Conservation (phyloP, 169 alveolate species). For the Plasmodium cynomolgi region DNA sequence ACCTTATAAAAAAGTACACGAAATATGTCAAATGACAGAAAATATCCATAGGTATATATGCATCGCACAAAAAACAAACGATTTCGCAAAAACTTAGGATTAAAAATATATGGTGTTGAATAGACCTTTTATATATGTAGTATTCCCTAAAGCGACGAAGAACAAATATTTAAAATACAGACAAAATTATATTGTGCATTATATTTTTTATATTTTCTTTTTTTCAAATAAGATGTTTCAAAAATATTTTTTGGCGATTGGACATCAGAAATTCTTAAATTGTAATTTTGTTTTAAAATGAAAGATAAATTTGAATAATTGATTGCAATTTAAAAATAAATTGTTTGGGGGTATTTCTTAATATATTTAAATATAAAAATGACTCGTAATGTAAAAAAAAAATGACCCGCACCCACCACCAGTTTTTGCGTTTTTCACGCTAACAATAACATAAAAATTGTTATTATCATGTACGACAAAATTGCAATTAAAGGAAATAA, state of each 20-base stretch:
- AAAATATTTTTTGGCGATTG: not conserved
- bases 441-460: not conserved
- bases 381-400: not conserved
- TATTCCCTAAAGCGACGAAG: not conserved
- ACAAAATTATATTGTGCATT: not conserved
- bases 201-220: not conserved
- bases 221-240: constrained; percentile 1
- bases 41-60: not conserved
- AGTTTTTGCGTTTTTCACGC: not conserved
- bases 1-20: not conserved
- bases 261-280: not conserved
- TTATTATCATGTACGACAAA: not conserved
- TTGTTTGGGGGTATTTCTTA: not conserved
- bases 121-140: not conserved
- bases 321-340: not conserved
- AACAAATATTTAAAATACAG: not conserved
- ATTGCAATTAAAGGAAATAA: constrained; percentile 1
- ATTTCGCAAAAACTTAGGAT: not conserved
- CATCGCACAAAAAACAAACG: not conserved
- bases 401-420: constrained; percentile 3
- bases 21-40: not conserved
- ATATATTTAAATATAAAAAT: not conserved
- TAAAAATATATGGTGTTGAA: not conserved
- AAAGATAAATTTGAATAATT: not conserved
- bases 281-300: not conserved